phyloP scores from a whole-genome alignment of 2,329 filamentous ascomycete genomes.

The Parasarocladium wereldwijsianum region DNA sequence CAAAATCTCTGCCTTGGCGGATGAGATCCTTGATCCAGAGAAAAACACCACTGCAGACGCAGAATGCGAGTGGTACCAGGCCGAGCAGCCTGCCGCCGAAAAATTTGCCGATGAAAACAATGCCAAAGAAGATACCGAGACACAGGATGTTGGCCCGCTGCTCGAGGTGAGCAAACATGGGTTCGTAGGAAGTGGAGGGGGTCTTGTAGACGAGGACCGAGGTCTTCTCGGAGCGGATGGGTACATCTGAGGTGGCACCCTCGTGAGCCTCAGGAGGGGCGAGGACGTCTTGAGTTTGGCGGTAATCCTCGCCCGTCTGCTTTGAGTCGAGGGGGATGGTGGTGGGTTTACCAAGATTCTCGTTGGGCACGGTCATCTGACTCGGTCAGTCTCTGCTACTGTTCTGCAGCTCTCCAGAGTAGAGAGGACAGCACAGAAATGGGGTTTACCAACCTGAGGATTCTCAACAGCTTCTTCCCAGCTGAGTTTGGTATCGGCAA shows the following conservation, averaged over 20 bases:
- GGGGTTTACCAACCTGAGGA: conserved; percentile 39
- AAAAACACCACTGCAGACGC: conserved; percentile 64
- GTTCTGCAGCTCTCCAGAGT: neutral
- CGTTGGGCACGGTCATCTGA: conserved; percentile 74
- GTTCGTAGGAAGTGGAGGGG: conserved; percentile 76
- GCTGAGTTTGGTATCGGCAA: conserved; percentile 64
- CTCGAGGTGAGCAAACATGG: conserved; percentile 69
- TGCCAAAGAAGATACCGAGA: conserved; percentile 53
- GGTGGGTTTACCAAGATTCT: conserved; percentile 65
- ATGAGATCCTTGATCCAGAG: conserved; percentile 85
- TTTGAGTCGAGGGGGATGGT: conserved; percentile 55
- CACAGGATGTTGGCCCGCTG: conserved; percentile 58
- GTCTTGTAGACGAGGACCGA: conserved; percentile 94
- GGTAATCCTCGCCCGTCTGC: conserved; percentile 69
- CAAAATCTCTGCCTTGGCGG: conserved; percentile 63
- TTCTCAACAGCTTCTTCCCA: conserved; percentile 56
- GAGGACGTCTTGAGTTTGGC: conserved; percentile 72
- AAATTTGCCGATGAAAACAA: conserved; percentile 62
- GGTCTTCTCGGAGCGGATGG: conserved; percentile 91
- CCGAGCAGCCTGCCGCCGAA: conserved; percentile 69
- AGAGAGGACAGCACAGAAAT: neutral
- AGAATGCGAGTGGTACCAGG: conserved; percentile 57
- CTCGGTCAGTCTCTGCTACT: too few species aligned
- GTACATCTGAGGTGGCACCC: conserved; percentile 81
- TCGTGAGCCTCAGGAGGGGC: conserved; percentile 74